These are phyloP conservation scores for Viola odorata DNA, from an alignment of 345 rosid species.

Conservation along the genomic window DNA sequence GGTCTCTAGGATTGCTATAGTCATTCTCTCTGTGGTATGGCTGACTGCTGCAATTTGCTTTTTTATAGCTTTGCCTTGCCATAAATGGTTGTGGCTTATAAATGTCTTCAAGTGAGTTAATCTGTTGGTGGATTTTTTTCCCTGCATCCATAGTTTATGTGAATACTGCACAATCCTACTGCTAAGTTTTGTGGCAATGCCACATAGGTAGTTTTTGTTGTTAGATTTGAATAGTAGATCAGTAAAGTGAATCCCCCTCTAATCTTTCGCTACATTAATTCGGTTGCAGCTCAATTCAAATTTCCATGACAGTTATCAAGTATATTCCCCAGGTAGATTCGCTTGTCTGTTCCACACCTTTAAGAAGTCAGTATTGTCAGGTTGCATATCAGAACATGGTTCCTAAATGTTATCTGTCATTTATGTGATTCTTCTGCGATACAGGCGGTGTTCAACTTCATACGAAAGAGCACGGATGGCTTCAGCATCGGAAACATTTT, in stretches of 20 bases:
- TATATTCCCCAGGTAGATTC: slow-evolving; percentile 78
- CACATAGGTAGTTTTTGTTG: not conserved
- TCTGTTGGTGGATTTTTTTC: not conserved
- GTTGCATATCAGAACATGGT: not conserved
- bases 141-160: no score
- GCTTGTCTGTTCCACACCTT: not conserved
- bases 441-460: slow-evolving; percentile 77
- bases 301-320: slow-evolving; percentile 71
- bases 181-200: not conserved
- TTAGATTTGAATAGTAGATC: not conserved
- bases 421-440: slow-evolving; percentile 11
- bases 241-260: no score
- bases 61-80: slow-evolving; percentile 63
- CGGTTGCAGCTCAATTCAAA: slow-evolving; percentile 74
- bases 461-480: slow-evolving; percentile 80
- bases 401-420: not conserved
- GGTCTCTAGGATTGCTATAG: slow-evolving; percentile 56
- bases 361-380: not conserved
- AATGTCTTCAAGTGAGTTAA: slow-evolving; percentile 65
- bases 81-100: slow-evolving; percentile 88
- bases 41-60: slow-evolving; percentile 55
- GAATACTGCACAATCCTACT: no score
- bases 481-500: slow-evolving; percentile 88
- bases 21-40: slow-evolving; percentile 53
- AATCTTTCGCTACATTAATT: not conserved